Evolutionary conservation across 257 asterid genomes (phyloP), one percentile per base, ranked within the genome.

Genomic region (Pogostemon cablin): DNA sequence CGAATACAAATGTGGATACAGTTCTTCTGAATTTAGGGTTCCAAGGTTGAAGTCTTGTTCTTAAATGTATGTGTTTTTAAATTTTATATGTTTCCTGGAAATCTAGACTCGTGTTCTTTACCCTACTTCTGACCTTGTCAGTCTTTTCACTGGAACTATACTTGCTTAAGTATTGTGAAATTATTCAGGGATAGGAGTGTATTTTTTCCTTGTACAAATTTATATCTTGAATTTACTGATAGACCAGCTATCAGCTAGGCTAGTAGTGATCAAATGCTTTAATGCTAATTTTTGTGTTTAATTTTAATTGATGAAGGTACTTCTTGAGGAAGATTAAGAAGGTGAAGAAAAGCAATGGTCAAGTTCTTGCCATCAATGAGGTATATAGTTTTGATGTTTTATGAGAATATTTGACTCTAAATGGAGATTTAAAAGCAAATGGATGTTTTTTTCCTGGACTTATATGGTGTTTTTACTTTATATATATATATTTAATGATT

Each of bases 301-400:
- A 10, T 32, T 74, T 58, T 20, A 20, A 57, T 47, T 11, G 38
- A 5, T 60, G 49, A 40, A 75, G 79, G 79, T 75, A 75, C 37
- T 75, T 75, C 64, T 68, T 74, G 74, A 74, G 73, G 46, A 66
- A 74, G 73, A 68, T 74, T 39, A 74, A 74, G 73, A 74, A 74
- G 78, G 78, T 74, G 37, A 74, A 74, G 69, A 74, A 74, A 61
- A 74, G 79, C 52, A 67, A 74, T 0, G 78, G 78, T 56, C 68
- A 65, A 58, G 72, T 65, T 65, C 78, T 65, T 56, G 78, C 73
- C 56, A 74, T 68, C 75, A 75, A 75, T 42, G 79, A 75, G 79
- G 79, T 75, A 59, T 71, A 10, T 10, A 39, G 6, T 3, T 7
- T 6, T 47, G 34, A 34, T 47, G 10, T 46, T 5, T 50, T 15